Percentiles rank a stretch among this genome's conserved stretches.
These are phyloP conservation scores for Phytophthora sansomeana DNA, from an alignment of 352 stramenopile genomes.

Conservation along the genomic window DNA sequence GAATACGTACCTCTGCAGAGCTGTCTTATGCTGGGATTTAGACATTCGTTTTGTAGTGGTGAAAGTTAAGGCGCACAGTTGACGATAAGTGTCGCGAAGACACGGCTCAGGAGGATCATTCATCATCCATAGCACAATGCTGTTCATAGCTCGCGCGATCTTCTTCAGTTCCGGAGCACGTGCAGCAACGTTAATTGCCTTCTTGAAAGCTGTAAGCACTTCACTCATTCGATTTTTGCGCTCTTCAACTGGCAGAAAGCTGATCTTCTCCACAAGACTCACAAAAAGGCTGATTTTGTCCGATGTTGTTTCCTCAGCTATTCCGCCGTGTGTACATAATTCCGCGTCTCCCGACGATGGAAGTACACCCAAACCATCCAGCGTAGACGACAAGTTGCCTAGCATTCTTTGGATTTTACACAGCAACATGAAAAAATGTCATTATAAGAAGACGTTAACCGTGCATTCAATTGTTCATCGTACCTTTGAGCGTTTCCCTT, in stretches of 20 bases:
- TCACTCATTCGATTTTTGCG: neutral
- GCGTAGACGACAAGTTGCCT: neutral
- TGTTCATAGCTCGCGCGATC: neutral
- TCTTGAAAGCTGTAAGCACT: neutral
- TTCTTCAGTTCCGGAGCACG: neutral
- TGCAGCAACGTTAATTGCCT: neutral
- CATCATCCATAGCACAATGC: slow-evolving; percentile 1
- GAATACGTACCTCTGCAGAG: neutral
- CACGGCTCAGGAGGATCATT: neutral
- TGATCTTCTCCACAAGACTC: neutral
- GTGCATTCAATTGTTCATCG: neutral
- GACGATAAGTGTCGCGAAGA: neutral
- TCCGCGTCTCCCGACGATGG: neutral
- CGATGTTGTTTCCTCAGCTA: neutral
- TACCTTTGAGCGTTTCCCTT: neutral
- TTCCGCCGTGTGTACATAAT: neutral
- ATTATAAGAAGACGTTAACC: neutral
- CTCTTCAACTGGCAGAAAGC: neutral
- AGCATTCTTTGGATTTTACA: neutral
- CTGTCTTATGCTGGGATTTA: slow-evolving; percentile 1
- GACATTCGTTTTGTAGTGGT: neutral
- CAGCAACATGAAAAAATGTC: neutral
- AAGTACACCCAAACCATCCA: neutral
- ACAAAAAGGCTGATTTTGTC: neutral
- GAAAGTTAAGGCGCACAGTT: neutral